These are phyloP conservation scores for Trifolium fragiferum DNA, from an alignment of 306 rosid species.

Conservation along the genomic window DNA sequence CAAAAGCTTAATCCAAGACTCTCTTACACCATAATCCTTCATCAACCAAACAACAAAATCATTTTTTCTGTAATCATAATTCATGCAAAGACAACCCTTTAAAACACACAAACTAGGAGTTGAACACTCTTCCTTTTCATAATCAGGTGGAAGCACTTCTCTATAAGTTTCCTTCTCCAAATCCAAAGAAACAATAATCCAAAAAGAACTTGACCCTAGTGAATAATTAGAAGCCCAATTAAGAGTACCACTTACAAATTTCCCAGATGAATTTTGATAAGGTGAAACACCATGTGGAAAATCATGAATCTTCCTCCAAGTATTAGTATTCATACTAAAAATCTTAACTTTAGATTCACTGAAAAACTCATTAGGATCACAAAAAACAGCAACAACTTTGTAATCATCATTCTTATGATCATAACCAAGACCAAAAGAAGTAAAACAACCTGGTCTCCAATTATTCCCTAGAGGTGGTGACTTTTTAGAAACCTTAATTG, in stretches of 20 bases:
- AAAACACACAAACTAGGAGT: slow-evolving; percentile 51
- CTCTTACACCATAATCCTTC: slow-evolving; percentile 52
- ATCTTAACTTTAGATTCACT: slow-evolving; percentile 53
- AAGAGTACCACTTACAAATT: slow-evolving; percentile 55
- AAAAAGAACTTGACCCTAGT: slow-evolving; percentile 39
- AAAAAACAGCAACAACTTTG: slow-evolving; percentile 58
- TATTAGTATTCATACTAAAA: slow-evolving; percentile 41
- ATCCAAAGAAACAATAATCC: slow-evolving; percentile 55
- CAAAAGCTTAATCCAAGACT: slow-evolving; percentile 55
- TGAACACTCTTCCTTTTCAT: slow-evolving; percentile 55
- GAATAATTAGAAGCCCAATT: slow-evolving; percentile 48
- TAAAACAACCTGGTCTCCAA: slow-evolving; percentile 60
- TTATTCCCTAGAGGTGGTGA: slow-evolving; percentile 58
- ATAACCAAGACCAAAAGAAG: slow-evolving; percentile 59
- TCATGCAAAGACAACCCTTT: slow-evolving; percentile 48
- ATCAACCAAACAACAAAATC: slow-evolving; percentile 58
- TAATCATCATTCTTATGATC: slow-evolving; percentile 52
- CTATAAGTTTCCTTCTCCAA: slow-evolving; percentile 48
- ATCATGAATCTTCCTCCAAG: slow-evolving; percentile 57
- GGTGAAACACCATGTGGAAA: slow-evolving; percentile 51
- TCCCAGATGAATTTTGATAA: slow-evolving; percentile 47
- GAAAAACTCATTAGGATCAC: slow-evolving; percentile 47
- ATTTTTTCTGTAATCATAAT: slow-evolving; percentile 48
- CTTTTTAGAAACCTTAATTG: slow-evolving; percentile 50
- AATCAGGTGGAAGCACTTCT: slow-evolving; percentile 55